These are phyloP conservation scores for Diaporthe velutina DNA, from an alignment of 2,329 filamentous ascomycete genomes.

Conservation along the genomic window DNA sequence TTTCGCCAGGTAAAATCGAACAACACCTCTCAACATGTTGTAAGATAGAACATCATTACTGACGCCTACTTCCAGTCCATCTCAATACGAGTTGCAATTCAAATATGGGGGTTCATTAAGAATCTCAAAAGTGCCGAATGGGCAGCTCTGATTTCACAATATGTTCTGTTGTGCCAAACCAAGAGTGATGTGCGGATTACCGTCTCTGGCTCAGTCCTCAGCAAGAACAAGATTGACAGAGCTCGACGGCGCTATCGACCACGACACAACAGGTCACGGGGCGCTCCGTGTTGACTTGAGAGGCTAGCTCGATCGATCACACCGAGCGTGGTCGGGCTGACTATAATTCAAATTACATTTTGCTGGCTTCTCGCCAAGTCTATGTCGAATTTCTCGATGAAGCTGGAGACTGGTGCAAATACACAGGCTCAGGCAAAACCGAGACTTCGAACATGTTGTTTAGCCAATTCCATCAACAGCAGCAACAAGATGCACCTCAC, in stretches of 20 bases:
- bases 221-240: slow-evolving; percentile 1
- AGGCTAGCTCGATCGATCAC: rapidly evolving
- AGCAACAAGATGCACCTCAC: too few relatives aligned
- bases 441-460: neutral
- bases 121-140: neutral
- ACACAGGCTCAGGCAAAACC: neutral
- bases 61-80: neutral
- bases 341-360: neutral
- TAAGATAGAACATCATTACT: neutral
- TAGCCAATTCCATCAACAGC: neutral
- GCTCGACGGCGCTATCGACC: neutral
- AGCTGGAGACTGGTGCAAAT: neutral
- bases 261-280: rapidly evolving
- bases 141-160: neutral
- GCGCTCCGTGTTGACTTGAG: neutral
- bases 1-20: neutral
- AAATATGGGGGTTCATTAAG: slow-evolving; percentile 5
- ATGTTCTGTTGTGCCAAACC: neutral
- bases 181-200: neutral
- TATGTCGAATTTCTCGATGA: neutral
- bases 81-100: slow-evolving; percentile 9
- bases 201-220: neutral
- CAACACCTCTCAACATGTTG: neutral
- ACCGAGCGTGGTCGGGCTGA: neutral
- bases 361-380: neutral